Evolutionary conservation across 306 rosid species (phyloP), one percentile per base, ranked within the genome.

Genomic region (Vigna angularis): DNA sequence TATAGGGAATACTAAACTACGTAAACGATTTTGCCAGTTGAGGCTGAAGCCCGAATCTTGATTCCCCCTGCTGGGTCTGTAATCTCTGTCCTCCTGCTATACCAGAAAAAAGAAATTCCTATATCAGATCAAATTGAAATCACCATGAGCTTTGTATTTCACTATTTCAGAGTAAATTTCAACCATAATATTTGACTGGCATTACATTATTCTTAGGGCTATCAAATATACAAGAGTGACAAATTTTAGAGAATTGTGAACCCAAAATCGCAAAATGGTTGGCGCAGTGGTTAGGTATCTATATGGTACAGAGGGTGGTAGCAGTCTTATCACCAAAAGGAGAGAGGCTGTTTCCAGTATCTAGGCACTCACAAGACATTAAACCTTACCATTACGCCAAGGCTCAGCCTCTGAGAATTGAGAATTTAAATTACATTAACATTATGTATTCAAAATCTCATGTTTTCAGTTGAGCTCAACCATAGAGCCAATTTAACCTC

Each of bases 121-220:
- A 72, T 52, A 20, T 72, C 51, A 51, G 40, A 64, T 64, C 65
- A 50, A 32, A 51, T 28, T 64, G 42, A 36, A 34, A 63, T 62
- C 38, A 75, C 9, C 63, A 62, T 30, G 36, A 61, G 34, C 5
- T 61, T 58, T 17, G 32, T 28, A 48, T 1, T 48, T 63, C 44
- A 7, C 64, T 49, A 48, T 2, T 48, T 63, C 56, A 13, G 50
- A 48, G 3, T 24, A 62, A 26, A 64, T 28, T 65, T 36, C 18
- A 59, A 28, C 34, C 44, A 16, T 52, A 74, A 10, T 62, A 63
- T 48, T 17, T 6, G 38, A 40, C 11, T 20, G 18, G 28, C 7
- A 65, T 51, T 63, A 36, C 42, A 51, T 13, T 50, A 50, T 7
- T 28, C 53, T 64, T 15, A 36, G 18, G 1, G 26, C 42, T 13